A percentile compares a stretch with the other conserved stretches of the same genome.
Evolutionary conservation across 1,284 basidiomycete genomes (phyloP).

Genomic region (Leccinum fallax): DNA sequence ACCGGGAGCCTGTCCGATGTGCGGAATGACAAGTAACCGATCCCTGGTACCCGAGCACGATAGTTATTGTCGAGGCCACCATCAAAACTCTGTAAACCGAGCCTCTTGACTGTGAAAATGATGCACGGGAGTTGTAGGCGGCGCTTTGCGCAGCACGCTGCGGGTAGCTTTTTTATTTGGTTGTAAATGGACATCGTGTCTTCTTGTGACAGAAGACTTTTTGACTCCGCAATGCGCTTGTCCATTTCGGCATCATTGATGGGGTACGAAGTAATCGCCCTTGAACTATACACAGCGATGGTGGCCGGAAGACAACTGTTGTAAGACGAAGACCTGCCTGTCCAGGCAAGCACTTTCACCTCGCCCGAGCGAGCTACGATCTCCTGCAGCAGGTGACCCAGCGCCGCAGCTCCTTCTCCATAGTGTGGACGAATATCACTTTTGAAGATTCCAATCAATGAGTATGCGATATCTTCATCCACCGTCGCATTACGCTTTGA

Average conservation of each 20-base stretch:
- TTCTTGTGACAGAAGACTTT: no score
- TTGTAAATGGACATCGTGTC: background rate
- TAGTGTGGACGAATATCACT: slow-evolving; percentile 21
- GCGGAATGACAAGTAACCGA: background rate
- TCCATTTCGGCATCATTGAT: no score
- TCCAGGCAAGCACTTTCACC: slow-evolving; percentile 20
- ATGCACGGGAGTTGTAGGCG: background rate
- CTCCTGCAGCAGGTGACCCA: slow-evolving; percentile 22
- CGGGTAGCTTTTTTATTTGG: background rate
- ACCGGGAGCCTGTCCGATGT: background rate
- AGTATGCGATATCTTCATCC: no score
- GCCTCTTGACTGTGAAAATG: background rate
- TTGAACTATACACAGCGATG: no score
- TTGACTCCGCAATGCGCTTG: no score
- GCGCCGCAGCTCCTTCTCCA: slow-evolving; percentile 14
- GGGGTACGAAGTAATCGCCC: no score
- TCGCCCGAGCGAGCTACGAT: slow-evolving; percentile 16
- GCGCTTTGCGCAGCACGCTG: background rate
- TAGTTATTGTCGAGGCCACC: background rate
- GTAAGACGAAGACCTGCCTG: slow-evolving; percentile 5
- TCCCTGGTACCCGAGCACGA: background rate
- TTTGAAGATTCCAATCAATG: slow-evolving; percentile 10
- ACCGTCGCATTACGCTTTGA: no score
- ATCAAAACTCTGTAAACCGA: background rate
- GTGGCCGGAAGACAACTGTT: no score